Percentiles rank a stretch among this genome's conserved stretches.
These are phyloP conservation scores for Leishmania amazonensis DNA, from an alignment of 208 protist species.

Conservation along the genomic window DNA sequence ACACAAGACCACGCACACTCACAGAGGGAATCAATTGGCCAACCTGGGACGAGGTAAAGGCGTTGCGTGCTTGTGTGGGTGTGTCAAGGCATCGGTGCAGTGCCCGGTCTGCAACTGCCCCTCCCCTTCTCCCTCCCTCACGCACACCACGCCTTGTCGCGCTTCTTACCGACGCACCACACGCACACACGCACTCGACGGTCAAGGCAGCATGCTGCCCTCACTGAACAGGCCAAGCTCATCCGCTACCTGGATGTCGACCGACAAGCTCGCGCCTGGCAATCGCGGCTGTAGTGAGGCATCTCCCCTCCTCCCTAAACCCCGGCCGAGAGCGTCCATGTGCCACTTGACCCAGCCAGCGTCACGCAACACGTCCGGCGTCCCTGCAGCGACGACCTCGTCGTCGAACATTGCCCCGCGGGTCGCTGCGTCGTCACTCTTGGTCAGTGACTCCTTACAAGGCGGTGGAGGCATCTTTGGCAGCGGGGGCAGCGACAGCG, in stretches of 20 bases:
- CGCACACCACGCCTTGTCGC: not conserved
- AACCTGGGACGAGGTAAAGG: too few species aligned
- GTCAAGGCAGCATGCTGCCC: not conserved
- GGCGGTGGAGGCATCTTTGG: not conserved
- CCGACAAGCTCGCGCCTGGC: not conserved
- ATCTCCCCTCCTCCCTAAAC: constrained; percentile 9
- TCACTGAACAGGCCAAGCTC: not conserved
- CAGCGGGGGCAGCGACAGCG: not conserved
- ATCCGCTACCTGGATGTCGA: not conserved
- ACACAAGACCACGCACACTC: too few species aligned
- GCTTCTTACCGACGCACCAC: not conserved
- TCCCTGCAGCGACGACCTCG: not conserved
- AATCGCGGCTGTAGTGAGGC: constrained; percentile 3
- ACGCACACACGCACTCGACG: not conserved
- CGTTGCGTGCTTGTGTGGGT: not conserved
- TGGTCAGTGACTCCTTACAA: constrained; percentile 9
- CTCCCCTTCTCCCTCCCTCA: not conserved
- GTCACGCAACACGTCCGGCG: not conserved
- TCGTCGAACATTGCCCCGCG: not conserved
- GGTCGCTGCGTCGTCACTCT: constrained; percentile 13
- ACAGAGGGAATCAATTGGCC: too few species aligned
- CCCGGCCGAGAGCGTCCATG: not conserved
- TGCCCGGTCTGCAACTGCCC: not conserved
- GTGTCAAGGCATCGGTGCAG: not conserved
- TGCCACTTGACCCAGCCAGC: not conserved